These are phyloP conservation scores for Fusarium aywerte DNA, from an alignment of 2,329 filamentous ascomycete species.

Conservation along the genomic window DNA sequence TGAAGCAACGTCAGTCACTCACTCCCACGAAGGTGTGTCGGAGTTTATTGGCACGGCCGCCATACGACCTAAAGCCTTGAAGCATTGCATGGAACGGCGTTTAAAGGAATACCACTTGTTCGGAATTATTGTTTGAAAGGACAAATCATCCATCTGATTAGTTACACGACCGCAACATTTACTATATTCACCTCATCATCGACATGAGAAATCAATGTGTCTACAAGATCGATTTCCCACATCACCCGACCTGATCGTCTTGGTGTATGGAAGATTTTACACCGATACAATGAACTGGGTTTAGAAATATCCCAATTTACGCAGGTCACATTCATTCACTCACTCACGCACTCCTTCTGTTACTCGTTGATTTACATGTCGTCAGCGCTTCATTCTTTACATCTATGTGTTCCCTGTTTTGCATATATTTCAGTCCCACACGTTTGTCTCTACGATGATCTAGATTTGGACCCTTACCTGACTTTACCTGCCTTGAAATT, in stretches of 20 bases:
- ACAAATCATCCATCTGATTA: constrained; percentile 3
- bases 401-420: constrained; percentile 2
- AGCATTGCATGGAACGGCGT: constrained; percentile 40
- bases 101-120: constrained; percentile 38
- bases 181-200: neutral
- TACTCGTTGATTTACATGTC: neutral
- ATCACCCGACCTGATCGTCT: constrained; percentile 12
- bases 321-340: constrained; percentile 16
- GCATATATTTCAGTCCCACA: constrained; percentile 1
- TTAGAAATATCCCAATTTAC: constrained; percentile 11
- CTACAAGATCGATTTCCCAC: neutral
- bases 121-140: constrained; percentile 18
- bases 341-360: neutral
- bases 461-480: neutral
- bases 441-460: neutral
- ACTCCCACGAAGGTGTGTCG: constrained; percentile 13
- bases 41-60: constrained; percentile 29
- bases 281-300: constrained; percentile 3
- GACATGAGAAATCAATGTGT: constrained; percentile 1
- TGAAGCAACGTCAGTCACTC: constrained; percentile 22
- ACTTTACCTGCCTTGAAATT: constrained; percentile 5
- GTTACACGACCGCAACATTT: neutral
- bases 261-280: constrained; percentile 11
- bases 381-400: neutral
- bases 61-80: constrained; percentile 23